Base-by-base conservation (phyloP, 1,284 basidiomycete species). In the Microbotryum lychnidis-dioicae region DNA sequence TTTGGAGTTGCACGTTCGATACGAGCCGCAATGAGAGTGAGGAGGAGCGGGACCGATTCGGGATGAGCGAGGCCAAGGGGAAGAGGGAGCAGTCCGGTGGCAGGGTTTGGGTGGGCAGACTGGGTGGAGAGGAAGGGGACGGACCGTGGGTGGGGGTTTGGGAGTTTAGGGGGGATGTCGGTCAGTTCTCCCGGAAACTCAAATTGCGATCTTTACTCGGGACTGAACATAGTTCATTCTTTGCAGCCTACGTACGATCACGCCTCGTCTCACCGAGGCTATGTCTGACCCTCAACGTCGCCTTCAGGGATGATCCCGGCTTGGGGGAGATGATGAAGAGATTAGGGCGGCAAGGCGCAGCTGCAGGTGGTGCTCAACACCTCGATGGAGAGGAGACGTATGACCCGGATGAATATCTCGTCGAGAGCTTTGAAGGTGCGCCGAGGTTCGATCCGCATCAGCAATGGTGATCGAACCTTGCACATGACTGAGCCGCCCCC, bases 341-440 rank as follows among this genome's bases (percentile, higher is more conserved):
- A 25, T 5, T 37, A 23, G 18, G 31, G 29, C 44, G 27, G 46
- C 16, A 47, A 12, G 7, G 50, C 21, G 51, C 27, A 29, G 16
- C 3, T 14, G 10, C 16, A 58, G 27, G 23, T 10, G 10, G 14
- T 9, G 20, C 49, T 10, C 12, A 9, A 10, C 21, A 53, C 10
- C 31, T 48, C 21, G 56, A 14, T 3, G 50, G 25, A 9, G 25
- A 44, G 1, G 21, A 21, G 18, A n/a, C 33, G 1, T 60, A 62
- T 1, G 65, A 64, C 5, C 16, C 37, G 37, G 65, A 62, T 18
- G 62, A 67, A n/a, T 67, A 67, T 37, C 56, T 67, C 47, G 54
- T 62, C n/a, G 63, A 67, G n/a, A 48, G 46, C 31, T 62, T 57
- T 18, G 65, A 62, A 25, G 54, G 62, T 62, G 33, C 10, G 16